Base-by-base conservation (phyloP, 176 grass and related monocot genomes). In the Musa schizocarpa region DNA sequence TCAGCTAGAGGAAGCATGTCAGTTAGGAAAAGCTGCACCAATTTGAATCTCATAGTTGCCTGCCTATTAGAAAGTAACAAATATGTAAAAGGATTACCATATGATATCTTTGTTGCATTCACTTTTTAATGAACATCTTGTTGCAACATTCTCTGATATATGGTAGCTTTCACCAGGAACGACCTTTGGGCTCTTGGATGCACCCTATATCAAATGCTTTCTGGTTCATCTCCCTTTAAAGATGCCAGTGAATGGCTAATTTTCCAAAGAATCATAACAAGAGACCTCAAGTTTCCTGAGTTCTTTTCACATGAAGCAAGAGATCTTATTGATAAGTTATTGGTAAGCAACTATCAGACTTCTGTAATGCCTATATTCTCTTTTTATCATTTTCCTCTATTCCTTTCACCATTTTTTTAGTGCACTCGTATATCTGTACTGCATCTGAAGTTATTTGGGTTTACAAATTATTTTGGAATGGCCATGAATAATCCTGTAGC, bases 141-240 rank as follows among this genome's bases (percentile, higher is more conserved):
- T 70, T 70, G 68, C 68, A 70, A 19, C 20, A 50, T 70, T 70
- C 13, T 70, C 27, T 43, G 13, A n/a, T 79, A 29, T 62, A 77
- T 63, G 72, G 11, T 70, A 29, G 77, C 2, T 81, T 84, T 65
- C 83, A 74, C 23, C 85, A 99, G 96, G 77, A 99, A 99, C 81
- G 96, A 99, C 81, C 77, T 99, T 54, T 99, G 96, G 96, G 96
- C 96, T 61, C 84, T 99, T 72, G 96, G 96, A 20, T 99, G 96
- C 75, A 99, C 88, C 1, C 69, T 95, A 34, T 99, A 88, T 80
- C 96, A 99, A 89, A 95, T 99, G 91, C 96, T 95, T 57, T 95
- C 91, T 83, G 96, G 96, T 5, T 94, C 83, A 74, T 92, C 91
- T 21, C 96, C 96, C 12, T 99, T 99, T 88, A 95, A 95, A 84